Base-by-base conservation (phyloP, 495 filamentous ascomycete genomes). In the Aspergillus biplanus region DNA sequence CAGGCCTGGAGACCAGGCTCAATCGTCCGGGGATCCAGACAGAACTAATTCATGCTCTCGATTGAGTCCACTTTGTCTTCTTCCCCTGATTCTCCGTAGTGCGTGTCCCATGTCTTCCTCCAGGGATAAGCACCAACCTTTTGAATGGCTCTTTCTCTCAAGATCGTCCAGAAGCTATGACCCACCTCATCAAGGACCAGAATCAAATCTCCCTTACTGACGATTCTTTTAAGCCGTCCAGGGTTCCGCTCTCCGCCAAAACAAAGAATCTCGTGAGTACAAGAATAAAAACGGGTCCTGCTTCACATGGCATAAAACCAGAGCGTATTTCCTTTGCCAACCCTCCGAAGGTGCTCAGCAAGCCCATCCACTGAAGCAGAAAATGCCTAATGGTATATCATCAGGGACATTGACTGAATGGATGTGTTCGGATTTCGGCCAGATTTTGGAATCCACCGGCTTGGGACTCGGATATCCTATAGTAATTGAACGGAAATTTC, bases 261-360 rank as follows among this genome's bases (percentile, higher is more conserved):
- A 63, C 87, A 90, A 31, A 92, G 78, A 12, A 90, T 83, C 71
- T 91, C 87, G 67, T 91, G 88, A 3, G 83, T 80, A 1, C 83
- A 89, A 50, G 74, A 83, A 67, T 91, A 89, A 71, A 87, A 92
- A 70, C 90, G 88, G 16, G 83, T 84, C 18, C 76, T 78, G 52
- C 65, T 73, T 72, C 86, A 90, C 88, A 90, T 90, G 8, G 83
- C 85, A 72, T 86, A 88, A 7, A 82, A 75, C 88, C 88, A 90
- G 58, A 87, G 82, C n/a, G 87, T 87, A 4, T 63, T 65, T 16
- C 90, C 85, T 57, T 85, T 85, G 34, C 80, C 82, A 5, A 84
- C 69, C 3, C 63, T 57, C 6, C 69, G 68, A 21, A 90, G 78
- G 62, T 86, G 86, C 12, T 75, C 65, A 55, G 87, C 80, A 18